Percentiles rank a stretch among this genome's conserved stretches.
These are phyloP conservation scores for Prunus yedoensis DNA, from an alignment of 331 rosid genomes.

Conservation along the genomic window DNA sequence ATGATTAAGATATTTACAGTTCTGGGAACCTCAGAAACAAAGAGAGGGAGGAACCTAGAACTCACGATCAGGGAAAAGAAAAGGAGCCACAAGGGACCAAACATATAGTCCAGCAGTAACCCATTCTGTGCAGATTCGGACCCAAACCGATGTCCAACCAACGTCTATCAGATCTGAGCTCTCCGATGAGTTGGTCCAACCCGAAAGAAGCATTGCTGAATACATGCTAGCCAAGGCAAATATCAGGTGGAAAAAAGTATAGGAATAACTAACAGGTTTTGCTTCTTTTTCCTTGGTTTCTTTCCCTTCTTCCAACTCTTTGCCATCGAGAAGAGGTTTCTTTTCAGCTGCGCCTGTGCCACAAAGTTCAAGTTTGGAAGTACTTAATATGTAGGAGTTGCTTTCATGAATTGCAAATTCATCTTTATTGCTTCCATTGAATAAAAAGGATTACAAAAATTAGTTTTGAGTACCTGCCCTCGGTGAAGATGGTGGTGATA, in stretches of 20 bases:
- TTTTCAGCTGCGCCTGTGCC: slow-evolving; percentile 45
- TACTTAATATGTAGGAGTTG: not conserved
- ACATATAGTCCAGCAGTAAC: slow-evolving; percentile 71
- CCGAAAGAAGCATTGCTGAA: slow-evolving; percentile 95
- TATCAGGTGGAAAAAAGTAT: slow-evolving; percentile 89
- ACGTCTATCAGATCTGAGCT: slow-evolving; percentile 83
- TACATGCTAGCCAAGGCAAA: slow-evolving; percentile 97
- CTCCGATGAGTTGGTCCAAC: slow-evolving; percentile 78
- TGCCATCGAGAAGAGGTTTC: slow-evolving; percentile 66
- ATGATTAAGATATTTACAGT: not conserved
- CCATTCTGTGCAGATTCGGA: slow-evolving; percentile 92
- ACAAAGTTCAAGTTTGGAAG: slow-evolving; percentile 8
- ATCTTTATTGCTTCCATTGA: not conserved
- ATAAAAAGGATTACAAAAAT: not conserved
- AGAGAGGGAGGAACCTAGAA: slow-evolving; percentile 38
- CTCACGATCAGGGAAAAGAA: slow-evolving; percentile 74
- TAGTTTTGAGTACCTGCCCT: slow-evolving; percentile 47
- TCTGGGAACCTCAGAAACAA: not conserved
- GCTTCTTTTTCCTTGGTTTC: slow-evolving; percentile 67
- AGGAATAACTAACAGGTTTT: slow-evolving; percentile 74
- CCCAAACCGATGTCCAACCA: slow-evolving; percentile 98
- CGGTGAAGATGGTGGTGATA: slow-evolving; percentile 94
- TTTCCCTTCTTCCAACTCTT: slow-evolving; percentile 72
- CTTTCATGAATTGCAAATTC: not conserved
- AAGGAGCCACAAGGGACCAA: slow-evolving; percentile 83